Evolutionary conservation across 139 green algal genomes (phyloP), one percentile per base, ranked within the genome.

Genomic region (Desmodesmus armatus): DNA sequence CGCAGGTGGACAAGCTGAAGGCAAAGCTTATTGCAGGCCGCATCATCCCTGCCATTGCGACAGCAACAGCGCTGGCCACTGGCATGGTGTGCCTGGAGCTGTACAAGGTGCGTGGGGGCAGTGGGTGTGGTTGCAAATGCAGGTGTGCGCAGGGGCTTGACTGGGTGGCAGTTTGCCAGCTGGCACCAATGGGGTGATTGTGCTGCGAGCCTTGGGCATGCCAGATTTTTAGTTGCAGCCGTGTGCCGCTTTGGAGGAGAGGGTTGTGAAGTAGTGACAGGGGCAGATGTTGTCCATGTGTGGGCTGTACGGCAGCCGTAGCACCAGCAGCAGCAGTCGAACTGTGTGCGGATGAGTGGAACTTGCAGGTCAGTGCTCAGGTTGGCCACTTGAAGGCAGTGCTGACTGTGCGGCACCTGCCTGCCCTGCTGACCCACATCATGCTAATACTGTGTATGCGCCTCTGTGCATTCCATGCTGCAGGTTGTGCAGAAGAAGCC

Each of bases 1-100:
- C n/a, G n/a, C n/a, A n/a, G n/a, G 95, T 98, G 7, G 95, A 98
- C 88, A 96, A 96, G 89, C 93, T 98, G 23, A 96, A 99, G 91
- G 97, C 96, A 43, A 99, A 99, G 93, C 92, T 99, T 17, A 99
- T 99, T 74, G 97, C 97, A 1, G 97, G 97, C 13, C 90, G 96
- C 75, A 99, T 99, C 92, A 98, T 99, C 62, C 97, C 97, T 9
- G 97, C 97, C 80, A 99, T 99, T 70, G 97, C 97, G 23, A 99
- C 97, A 43, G 93, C 97, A 51, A 99, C 97, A 15, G 96, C 97
- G 0, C 90, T 98, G 78, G 97, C 97, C 21, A 99, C 97, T 43
- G 93, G 95, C 37, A 89, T 99, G 55, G 97, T 99, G 39, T 98
- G 96, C 91, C 91, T 99, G 40, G 97, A 99, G 94, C 89, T 99